phyloP scores from a whole-genome alignment of 2,329 filamentous ascomycete genomes.

The Verticillium zaregamsianum region DNA sequence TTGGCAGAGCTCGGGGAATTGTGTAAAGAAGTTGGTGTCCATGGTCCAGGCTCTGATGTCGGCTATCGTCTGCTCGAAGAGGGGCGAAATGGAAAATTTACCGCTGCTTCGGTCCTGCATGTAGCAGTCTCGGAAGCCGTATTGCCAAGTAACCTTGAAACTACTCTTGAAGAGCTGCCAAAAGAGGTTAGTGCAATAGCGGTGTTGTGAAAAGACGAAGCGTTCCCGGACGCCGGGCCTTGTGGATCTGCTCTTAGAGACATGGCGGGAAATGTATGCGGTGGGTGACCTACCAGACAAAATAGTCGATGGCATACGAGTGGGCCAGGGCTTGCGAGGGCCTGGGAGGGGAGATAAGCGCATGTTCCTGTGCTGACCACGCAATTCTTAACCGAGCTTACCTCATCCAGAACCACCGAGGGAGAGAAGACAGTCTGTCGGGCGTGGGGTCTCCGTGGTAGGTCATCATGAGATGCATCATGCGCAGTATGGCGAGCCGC shows the following conservation, averaged over 20 bases:
- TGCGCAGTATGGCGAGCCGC: conserved; percentile 16
- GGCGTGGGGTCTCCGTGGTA: conserved; percentile 19
- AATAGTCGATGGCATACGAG: conserved; percentile 23
- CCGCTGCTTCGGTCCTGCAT: background rate
- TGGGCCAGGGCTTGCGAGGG: conserved; percentile 21
- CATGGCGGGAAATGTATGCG: background rate
- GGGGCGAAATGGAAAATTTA: background rate
- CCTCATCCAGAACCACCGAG: conserved; percentile 20
- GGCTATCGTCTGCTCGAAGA: conserved; percentile 18
- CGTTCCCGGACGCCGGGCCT: conserved; percentile 23
- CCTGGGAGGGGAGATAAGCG: conserved; percentile 6
- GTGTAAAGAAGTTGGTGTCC: conserved; percentile 18
- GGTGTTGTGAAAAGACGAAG: conserved; percentile 22
- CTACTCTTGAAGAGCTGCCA: conserved; percentile 18
- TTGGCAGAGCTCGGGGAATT: conserved; percentile 17
- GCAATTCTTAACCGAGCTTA: background rate
- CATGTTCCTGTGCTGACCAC: too few species aligned
- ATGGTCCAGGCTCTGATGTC: conserved; percentile 23
- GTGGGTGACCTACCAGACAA: conserved; percentile 22
- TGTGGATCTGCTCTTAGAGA: background rate
- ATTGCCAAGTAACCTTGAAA: conserved; percentile 19
- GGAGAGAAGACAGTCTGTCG: conserved; percentile 14
- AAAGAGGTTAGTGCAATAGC: conserved; percentile 21
- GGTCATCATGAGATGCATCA: conserved; percentile 18
- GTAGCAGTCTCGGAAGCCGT: conserved; percentile 20